Percentiles rank a stretch among this genome's conserved stretches.
phyloP scores from a whole-genome alignment of 2,329 filamentous ascomycete genomes.

The Xylariales sp. region DNA sequence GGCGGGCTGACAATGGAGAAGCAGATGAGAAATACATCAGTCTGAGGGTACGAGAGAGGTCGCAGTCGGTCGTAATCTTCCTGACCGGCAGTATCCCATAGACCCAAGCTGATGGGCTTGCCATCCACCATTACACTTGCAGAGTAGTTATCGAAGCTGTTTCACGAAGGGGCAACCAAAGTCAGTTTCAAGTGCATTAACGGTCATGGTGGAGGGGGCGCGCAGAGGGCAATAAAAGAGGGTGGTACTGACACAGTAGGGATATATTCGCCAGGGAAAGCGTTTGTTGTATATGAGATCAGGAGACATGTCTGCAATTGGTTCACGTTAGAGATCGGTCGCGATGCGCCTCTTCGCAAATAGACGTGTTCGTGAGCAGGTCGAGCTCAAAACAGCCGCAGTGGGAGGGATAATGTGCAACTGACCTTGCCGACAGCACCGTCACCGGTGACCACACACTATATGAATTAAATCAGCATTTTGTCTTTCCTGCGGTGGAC shows the following conservation, averaged over 20 bases:
- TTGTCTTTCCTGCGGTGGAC: too few relatives aligned
- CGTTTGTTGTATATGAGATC: constrained; percentile 99
- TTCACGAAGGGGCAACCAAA: too few relatives aligned
- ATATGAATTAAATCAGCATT: constrained; percentile 25
- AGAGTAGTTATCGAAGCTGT: constrained; percentile 96
- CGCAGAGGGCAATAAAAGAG: not conserved
- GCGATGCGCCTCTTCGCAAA: too few relatives aligned
- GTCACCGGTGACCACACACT: constrained; percentile 99
- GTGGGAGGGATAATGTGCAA: constrained; percentile 13
- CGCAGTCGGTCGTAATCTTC: constrained; percentile 96
- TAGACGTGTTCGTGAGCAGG: constrained; percentile 6
- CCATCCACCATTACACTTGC: constrained; percentile 99
- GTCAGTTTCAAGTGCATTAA: too few relatives aligned
- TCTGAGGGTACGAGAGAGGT: constrained; percentile 95
- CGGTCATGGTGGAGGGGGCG: not conserved
- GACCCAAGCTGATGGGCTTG: constrained; percentile 90
- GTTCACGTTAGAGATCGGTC: too few relatives aligned
- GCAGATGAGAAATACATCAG: constrained; percentile 96
- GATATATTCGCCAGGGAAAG: constrained; percentile 99
- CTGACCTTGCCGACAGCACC: constrained; percentile 97
- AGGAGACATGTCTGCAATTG: constrained; percentile 88
- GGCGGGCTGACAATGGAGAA: constrained; percentile 98
- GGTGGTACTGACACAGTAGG: constrained; percentile 76
- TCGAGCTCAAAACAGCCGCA: constrained; percentile 10
- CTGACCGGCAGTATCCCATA: constrained; percentile 98